These are phyloP conservation scores for Ogataea salicorniae DNA, from an alignment of 805 yeast species.

Conservation along the genomic window DNA sequence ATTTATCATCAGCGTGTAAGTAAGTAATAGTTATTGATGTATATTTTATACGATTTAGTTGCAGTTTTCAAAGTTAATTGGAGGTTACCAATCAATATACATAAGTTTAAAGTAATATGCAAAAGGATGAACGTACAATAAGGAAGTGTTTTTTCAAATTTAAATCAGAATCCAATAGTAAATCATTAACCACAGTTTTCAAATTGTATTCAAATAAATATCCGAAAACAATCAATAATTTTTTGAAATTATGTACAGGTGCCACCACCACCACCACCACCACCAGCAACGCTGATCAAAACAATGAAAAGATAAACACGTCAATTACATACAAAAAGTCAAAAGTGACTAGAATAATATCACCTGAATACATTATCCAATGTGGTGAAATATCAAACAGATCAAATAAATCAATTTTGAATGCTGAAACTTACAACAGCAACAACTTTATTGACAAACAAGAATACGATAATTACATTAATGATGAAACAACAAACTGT, in stretches of 20 bases:
- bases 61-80: too few species aligned
- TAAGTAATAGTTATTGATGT: too few species aligned
- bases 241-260: slow-evolving; percentile 15
- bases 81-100: too few species aligned
- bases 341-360: slow-evolving; percentile 19
- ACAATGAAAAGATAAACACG: neutral
- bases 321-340: slow-evolving; percentile 15
- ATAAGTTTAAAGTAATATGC: too few species aligned
- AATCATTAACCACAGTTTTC: slow-evolving; percentile 6
- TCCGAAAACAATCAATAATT: slow-evolving; percentile 13
- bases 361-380: slow-evolving; percentile 28
- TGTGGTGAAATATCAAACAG: slow-evolving; percentile 17
- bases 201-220: slow-evolving; percentile 7
- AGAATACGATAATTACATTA: slow-evolving; percentile 4
- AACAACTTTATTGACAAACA: slow-evolving; percentile 4
- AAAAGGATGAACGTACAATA: neutral
- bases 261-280: too few species aligned
- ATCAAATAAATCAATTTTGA: neutral
- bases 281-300: too few species aligned
- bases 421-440: neutral
- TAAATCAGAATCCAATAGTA: neutral
- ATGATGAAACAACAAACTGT: neutral
- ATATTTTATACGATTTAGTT: too few species aligned
- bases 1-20: too few species aligned
- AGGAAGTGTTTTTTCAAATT: slow-evolving; percentile 6